Evolutionary conservation across 1,284 basidiomycete species (phyloP).

Genomic region (Sporisorium scitamineum): DNA sequence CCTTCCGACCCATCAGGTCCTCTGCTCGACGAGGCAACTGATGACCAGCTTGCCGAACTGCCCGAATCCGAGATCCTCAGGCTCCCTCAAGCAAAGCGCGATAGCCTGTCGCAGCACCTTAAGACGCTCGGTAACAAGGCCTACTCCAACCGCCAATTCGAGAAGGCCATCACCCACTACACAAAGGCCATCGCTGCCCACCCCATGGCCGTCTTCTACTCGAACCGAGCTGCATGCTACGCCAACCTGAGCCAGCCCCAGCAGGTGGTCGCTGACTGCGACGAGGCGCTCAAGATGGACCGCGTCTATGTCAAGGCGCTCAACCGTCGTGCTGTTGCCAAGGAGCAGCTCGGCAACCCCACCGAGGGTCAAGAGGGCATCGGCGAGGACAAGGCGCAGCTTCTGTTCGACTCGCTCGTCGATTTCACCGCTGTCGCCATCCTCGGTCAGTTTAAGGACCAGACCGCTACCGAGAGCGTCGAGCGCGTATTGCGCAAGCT

Average conservation of each 20-base stretch:
- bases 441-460: constrained; percentile 89
- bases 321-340: constrained; percentile 88
- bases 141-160: constrained; percentile 83
- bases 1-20: constrained; percentile 53
- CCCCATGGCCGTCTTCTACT: constrained; percentile 93
- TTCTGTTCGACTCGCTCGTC: constrained; percentile 57
- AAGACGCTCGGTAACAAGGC: constrained; percentile 91
- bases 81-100: constrained; percentile 71
- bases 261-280: constrained; percentile 89
- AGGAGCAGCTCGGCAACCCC: constrained; percentile 81
- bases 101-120: constrained; percentile 80
- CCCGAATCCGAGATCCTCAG: constrained; percentile 59
- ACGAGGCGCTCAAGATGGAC: constrained; percentile 87
- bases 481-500: constrained; percentile 92
- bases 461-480: constrained; percentile 81
- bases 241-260: constrained; percentile 88
- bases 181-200: constrained; percentile 83
- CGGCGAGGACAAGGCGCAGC: constrained; percentile 56
- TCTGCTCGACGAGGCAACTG: constrained; percentile 64
- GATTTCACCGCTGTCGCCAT: constrained; percentile 97
- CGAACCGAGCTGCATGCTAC: constrained; percentile 97
- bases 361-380: constrained; percentile 75
- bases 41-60: constrained; percentile 59
- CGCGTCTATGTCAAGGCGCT: constrained; percentile 91
- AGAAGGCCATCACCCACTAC: constrained; percentile 84